Percentiles rank a stretch among this genome's conserved stretches.
These are phyloP conservation scores for Cicer yamashitae DNA, from an alignment of 306 rosid species.

Conservation along the genomic window DNA sequence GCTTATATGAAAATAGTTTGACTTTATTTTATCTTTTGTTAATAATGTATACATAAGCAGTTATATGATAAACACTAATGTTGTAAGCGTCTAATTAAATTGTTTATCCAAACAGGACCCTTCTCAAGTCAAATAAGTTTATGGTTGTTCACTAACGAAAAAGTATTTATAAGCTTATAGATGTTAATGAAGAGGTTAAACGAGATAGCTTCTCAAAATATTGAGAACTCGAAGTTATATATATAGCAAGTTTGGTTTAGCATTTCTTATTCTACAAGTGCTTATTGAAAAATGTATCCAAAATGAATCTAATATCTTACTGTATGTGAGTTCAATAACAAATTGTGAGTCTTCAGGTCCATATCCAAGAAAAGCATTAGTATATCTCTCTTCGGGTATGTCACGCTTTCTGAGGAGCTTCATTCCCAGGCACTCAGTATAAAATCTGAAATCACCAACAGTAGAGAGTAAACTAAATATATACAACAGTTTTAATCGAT, in stretches of 20 bases:
- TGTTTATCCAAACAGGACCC: too few relatives aligned
- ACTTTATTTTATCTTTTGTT: too few relatives aligned
- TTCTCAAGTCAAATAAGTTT: constrained; percentile 8
- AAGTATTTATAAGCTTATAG: not conserved
- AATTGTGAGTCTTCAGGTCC: constrained; percentile 98
- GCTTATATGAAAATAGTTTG: too few relatives aligned
- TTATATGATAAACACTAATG: too few relatives aligned
- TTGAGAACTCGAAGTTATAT: not conserved
- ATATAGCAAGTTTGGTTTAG: not conserved
- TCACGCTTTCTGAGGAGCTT: constrained; percentile 94
- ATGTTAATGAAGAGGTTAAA: not conserved
- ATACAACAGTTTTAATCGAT: not conserved
- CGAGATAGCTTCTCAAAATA: not conserved
- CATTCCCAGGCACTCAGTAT: constrained; percentile 96
- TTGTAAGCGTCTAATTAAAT: too few relatives aligned
- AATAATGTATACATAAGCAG: too few relatives aligned
- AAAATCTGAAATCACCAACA: constrained; percentile 73
- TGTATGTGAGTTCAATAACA: constrained; percentile 92
- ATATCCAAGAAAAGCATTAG: constrained; percentile 94
- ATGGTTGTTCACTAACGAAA: constrained; percentile 1
- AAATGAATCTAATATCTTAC: constrained; percentile 71
- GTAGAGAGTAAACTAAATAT: constrained; percentile 23
- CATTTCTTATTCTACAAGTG: not conserved
- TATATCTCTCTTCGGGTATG: constrained; percentile 97
- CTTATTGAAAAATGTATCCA: not conserved